Percentiles rank a stretch among this genome's conserved stretches.
These are phyloP conservation scores for Talaromyces sp. DNA, from an alignment of 2,329 filamentous ascomycete genomes.

Conservation along the genomic window DNA sequence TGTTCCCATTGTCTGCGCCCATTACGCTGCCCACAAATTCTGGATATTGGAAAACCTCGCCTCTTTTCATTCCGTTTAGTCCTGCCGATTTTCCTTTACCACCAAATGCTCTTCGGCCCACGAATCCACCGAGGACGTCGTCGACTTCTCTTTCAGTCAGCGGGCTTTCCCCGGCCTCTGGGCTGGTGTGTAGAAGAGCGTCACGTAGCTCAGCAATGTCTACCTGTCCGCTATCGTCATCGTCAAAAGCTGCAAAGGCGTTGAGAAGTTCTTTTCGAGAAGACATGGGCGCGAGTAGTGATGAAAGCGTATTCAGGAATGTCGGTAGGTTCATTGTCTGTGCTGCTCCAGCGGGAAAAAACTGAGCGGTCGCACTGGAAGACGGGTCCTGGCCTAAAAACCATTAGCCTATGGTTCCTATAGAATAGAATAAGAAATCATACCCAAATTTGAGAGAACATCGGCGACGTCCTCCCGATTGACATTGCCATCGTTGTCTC, in stretches of 20 bases:
- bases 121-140: constrained; percentile 80
- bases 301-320: constrained; percentile 77
- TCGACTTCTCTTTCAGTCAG: constrained; percentile 73
- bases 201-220: constrained; percentile 77
- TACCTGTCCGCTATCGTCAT: constrained; percentile 89
- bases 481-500: constrained; percentile 78
- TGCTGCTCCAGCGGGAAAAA: constrained; percentile 69
- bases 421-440: constrained; percentile 8
- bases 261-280: constrained; percentile 74
- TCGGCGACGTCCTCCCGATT: constrained; percentile 77
- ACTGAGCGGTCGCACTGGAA: constrained; percentile 64
- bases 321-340: constrained; percentile 75
- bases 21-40: constrained; percentile 76
- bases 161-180: constrained; percentile 61
- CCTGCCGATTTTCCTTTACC: constrained; percentile 45
- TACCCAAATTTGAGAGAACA: constrained; percentile 80
- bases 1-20: constrained; percentile 30
- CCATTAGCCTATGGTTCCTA: not conserved
- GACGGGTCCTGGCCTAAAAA: constrained; percentile 65
- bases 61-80: constrained; percentile 55
- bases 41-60: constrained; percentile 88
- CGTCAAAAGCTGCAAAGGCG: constrained; percentile 91
- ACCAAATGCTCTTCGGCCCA: constrained; percentile 74
- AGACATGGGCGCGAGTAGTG: constrained; percentile 67
- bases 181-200: constrained; percentile 73